Evolutionary conservation across 2,329 filamentous ascomycete species (phyloP).

Genomic region (Apiospora malaysiana): DNA sequence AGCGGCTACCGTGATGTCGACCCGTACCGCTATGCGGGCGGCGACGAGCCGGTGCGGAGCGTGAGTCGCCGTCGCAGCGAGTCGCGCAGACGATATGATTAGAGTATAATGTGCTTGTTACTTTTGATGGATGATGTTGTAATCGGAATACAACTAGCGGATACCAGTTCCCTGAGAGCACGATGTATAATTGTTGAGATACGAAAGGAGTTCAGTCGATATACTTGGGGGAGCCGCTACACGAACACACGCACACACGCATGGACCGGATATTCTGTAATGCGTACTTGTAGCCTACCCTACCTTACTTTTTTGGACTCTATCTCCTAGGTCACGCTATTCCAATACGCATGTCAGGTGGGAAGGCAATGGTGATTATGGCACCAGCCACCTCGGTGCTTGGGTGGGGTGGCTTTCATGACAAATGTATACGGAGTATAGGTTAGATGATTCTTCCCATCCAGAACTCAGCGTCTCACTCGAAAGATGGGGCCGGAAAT

Average conservation of each 20-base stretch:
- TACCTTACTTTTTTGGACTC: no score
- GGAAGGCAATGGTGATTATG: neutral
- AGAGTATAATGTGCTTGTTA: neutral
- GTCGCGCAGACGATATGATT: slow-evolving; percentile 35
- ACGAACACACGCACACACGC: no score
- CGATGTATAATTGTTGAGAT: neutral
- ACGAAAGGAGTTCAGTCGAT: neutral
- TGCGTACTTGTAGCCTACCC: neutral
- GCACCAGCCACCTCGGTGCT: neutral
- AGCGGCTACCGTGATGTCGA: slow-evolving; percentile 40
- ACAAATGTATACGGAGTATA: neutral
- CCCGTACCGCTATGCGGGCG: slow-evolving; percentile 39
- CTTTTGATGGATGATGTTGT: slow-evolving; percentile 1
- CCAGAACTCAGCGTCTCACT: neutral
- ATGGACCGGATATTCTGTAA: neutral
- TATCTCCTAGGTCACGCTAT: neutral
- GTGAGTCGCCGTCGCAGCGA: slow-evolving; percentile 41
- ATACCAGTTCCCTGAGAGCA: neutral
- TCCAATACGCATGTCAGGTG: neutral
- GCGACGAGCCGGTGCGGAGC: slow-evolving; percentile 37
- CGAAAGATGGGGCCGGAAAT: neutral
- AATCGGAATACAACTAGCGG: slow-evolving; percentile 4
- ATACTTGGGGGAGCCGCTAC: neutral
- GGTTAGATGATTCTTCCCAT: neutral
- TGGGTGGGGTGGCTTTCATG: neutral